Evolutionary conservation across 192 early-diverging fungal genomes (phyloP).

Genomic region (Backusella mclennaniae): DNA sequence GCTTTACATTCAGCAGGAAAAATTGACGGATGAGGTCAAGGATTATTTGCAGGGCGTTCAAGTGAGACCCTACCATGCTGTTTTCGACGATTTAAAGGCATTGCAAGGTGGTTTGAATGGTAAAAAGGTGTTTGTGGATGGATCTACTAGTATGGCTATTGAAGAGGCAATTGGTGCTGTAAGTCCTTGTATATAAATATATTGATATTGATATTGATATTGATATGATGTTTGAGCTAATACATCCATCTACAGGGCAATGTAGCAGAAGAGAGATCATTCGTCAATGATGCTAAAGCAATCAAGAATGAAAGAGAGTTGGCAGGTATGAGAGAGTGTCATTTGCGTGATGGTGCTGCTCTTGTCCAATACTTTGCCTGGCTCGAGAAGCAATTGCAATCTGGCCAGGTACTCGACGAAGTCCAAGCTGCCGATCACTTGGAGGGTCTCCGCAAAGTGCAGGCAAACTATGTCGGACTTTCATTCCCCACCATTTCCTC

Average conservation of each 20-base stretch:
- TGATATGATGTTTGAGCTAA: not conserved
- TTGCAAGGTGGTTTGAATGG: not conserved
- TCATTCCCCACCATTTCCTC: constrained; percentile 96
- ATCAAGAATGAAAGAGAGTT: constrained; percentile 91
- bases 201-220: not conserved
- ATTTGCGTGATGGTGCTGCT: constrained; percentile 87
- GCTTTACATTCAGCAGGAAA: constrained; percentile 78
- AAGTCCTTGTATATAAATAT: not conserved
- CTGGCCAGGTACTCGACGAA: constrained; percentile 71
- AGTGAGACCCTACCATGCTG: constrained; percentile 70
- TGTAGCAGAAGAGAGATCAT: constrained; percentile 58
- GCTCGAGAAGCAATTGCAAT: constrained; percentile 87
- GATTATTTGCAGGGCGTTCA: constrained; percentile 60
- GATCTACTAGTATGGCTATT: constrained; percentile 69
- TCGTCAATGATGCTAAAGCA: constrained; percentile 80
- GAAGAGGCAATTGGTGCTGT: constrained; percentile 66
- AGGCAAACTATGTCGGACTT: constrained; percentile 83
- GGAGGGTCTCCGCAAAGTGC: constrained; percentile 70
- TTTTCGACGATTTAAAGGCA: constrained; percentile 70
- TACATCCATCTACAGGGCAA: constrained; percentile 22
- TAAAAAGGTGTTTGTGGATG: constrained; percentile 62
- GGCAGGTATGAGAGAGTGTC: constrained; percentile 88
- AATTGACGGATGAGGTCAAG: constrained; percentile 60
- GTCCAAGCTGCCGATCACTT: constrained; percentile 81
- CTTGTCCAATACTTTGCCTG: constrained; percentile 88